Evolutionary conservation across 2,329 filamentous ascomycete species (phyloP).

Genomic region (Pseudogymnoascus sp.): DNA sequence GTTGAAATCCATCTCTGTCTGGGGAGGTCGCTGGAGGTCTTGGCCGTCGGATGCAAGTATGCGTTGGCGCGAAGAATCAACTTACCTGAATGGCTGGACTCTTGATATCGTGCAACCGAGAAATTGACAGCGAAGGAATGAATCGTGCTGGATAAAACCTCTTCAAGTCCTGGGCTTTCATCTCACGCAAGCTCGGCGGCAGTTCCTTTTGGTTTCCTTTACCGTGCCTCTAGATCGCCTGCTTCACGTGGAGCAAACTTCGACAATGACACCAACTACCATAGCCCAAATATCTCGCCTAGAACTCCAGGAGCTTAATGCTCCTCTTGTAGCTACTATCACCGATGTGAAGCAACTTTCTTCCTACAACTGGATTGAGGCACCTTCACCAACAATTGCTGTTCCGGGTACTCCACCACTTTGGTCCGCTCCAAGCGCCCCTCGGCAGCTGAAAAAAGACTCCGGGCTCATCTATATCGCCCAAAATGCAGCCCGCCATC

Average conservation of each 20-base stretch:
- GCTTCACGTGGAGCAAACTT: neutral
- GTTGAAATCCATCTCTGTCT: too few species aligned
- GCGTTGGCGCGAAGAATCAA: neutral
- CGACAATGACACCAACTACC: conserved; percentile 23
- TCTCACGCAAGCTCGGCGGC: neutral
- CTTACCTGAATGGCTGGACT: neutral
- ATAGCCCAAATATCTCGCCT: conserved; percentile 28
- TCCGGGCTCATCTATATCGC: conserved; percentile 36
- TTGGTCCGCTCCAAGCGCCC: conserved; percentile 30
- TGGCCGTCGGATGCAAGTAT: neutral
- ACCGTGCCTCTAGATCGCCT: neutral
- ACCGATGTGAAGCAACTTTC: conserved; percentile 34
- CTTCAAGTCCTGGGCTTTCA: neutral
- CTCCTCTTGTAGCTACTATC: conserved; percentile 25
- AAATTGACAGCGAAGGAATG: neutral
- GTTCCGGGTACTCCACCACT: conserved; percentile 37
- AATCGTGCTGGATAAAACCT: neutral
- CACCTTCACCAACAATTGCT: conserved; percentile 35
- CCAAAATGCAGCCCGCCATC: conserved; percentile 39
- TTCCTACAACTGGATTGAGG: conserved; percentile 45
- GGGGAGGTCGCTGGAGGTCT: too few species aligned
- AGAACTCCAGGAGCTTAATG: conserved; percentile 18
- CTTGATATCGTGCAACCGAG: neutral
- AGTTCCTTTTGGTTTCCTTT: neutral
- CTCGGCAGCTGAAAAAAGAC: conserved; percentile 30